Percentiles rank a stretch among this genome's conserved stretches.
Conservation (phyloP, 805 yeast genomes). For the Candida adriatica region DNA sequence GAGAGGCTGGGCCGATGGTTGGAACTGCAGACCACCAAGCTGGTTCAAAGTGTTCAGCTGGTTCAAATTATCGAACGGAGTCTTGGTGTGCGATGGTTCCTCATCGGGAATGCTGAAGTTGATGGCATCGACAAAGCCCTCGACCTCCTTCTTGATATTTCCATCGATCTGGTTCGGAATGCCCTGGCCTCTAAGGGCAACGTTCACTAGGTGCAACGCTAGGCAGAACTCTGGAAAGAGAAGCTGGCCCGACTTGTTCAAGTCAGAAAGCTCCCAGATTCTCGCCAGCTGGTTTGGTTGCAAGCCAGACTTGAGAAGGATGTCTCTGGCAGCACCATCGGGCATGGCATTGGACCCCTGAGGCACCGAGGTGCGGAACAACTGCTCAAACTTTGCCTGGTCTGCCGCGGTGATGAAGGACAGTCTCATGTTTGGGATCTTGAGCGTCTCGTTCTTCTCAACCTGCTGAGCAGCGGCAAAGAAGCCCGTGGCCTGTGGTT, state of each 20-base stretch:
- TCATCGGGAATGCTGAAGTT: slow-evolving; percentile 68
- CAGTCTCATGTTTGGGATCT: slow-evolving; percentile 69
- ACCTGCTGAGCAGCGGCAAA: slow-evolving; percentile 22
- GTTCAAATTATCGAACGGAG: slow-evolving; percentile 35
- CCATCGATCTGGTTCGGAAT: slow-evolving; percentile 70
- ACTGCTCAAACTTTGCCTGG: slow-evolving; percentile 78
- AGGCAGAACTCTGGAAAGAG: slow-evolving; percentile 92
- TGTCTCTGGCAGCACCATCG: slow-evolving; percentile 71
- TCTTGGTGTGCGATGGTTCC: slow-evolving; percentile 21
- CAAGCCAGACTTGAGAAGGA: slow-evolving; percentile 73
- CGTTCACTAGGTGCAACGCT: slow-evolving; percentile 80
- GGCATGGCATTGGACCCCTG: slow-evolving; percentile 41
- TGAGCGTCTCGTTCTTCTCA: slow-evolving; percentile 48
- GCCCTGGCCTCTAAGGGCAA: slow-evolving; percentile 69
- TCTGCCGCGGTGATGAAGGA: slow-evolving; percentile 82
- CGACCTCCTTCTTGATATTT: slow-evolving; percentile 73
- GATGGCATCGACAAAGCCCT: slow-evolving; percentile 84
- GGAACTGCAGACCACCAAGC: slow-evolving; percentile 27
- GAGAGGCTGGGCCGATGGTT: slow-evolving; percentile 18
- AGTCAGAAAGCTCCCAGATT: slow-evolving; percentile 89
- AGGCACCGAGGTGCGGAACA: slow-evolving; percentile 74
- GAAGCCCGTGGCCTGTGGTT: slow-evolving; percentile 36
- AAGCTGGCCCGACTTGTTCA: slow-evolving; percentile 76
- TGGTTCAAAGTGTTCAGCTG: slow-evolving; percentile 28
- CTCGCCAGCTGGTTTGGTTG: slow-evolving; percentile 70